Evolutionary conservation across 2,329 filamentous ascomycete species (phyloP), one percentile per base, ranked within the genome.

Genomic region (Anthostomella pinea): DNA sequence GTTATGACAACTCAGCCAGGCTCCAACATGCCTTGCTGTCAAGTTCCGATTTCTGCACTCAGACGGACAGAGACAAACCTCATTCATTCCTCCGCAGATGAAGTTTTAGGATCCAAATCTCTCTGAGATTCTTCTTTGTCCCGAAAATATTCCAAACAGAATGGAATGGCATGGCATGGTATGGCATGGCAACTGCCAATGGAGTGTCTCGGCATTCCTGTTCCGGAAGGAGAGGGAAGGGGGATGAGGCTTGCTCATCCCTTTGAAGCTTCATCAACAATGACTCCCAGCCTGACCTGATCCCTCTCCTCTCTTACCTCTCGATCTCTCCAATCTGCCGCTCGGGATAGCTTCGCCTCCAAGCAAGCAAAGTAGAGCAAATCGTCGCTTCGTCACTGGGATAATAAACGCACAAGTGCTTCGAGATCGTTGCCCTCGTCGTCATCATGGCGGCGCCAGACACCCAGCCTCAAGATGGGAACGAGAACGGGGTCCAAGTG

Each of bases 231-330:
- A 24, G 22, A 19, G 39, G 37, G 45, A 44, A 49, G 4, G 20
- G 26, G 22, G 21, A 41, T 13, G 13, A 15, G n/a, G 8, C 20
- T 35, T 38, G 38, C 49, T 50, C 49, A 43, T 38, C 38, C 35
- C 21, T 48, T 50, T 49, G 35, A 49, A 48, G 38, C 37, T 35
- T 47, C 41, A 36, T 51, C 42, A 46, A 51, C 47, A 46, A 56
- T 52, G 40, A 34, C 40, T 43, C 37, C 30, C 40, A 41, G 29
- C 30, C 11, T 15, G 17, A 13, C 21, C 17, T 30, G 15, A 16
- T 33, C 30, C 27, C 30, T 28, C 29, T 25, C 17, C 18, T 15
- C 19, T 39, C 32, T 32, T 30, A 27, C 30, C 22, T 24, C 30
- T 38, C 36, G 26, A 20, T 33, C 21, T 25, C 39, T 43, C 28